Conservation (phyloP, 768 basidiomycete species). For the Tylopilus sp. region DNA sequence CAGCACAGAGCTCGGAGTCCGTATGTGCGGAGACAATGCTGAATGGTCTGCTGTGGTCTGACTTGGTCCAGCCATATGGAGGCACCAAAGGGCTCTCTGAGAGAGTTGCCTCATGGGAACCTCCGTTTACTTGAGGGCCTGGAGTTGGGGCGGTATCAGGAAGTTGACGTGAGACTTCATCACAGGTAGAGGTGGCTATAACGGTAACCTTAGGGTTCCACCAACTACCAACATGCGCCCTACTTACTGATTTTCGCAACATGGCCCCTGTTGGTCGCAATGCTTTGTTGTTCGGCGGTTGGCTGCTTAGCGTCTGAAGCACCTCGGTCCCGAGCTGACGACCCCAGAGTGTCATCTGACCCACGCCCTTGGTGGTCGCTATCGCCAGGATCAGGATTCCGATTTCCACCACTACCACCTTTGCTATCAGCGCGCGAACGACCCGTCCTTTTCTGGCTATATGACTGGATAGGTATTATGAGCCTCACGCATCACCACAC, state of each 20-base stretch:
- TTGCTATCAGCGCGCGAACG: slow-evolving; percentile 50
- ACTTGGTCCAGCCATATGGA: slow-evolving; percentile 17
- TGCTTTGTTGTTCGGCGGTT: slow-evolving; percentile 28
- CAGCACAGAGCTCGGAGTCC: slow-evolving; percentile 48
- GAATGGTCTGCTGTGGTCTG: slow-evolving; percentile 31
- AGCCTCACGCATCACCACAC: slow-evolving; percentile 7
- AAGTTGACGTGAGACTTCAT: slow-evolving; percentile 16
- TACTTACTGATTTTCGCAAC: slow-evolving; percentile 29
- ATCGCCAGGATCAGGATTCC: slow-evolving; percentile 33
- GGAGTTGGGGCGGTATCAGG: slow-evolving; percentile 10
- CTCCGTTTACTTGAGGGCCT: slow-evolving; percentile 11
- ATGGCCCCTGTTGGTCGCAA: slow-evolving; percentile 18
- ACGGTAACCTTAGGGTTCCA: slow-evolving; percentile 24
- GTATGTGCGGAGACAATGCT: slow-evolving; percentile 48
- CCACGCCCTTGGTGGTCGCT: slow-evolving; percentile 35
- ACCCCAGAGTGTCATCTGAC: slow-evolving; percentile 33
- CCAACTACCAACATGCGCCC: slow-evolving; percentile 10
- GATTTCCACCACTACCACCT: slow-evolving; percentile 40
- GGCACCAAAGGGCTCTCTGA: slow-evolving; percentile 27
- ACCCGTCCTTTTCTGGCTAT: slow-evolving; percentile 68
- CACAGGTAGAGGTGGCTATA: slow-evolving; percentile 21
- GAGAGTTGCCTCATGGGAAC: slow-evolving; percentile 23
- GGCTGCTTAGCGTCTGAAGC: slow-evolving; percentile 60
- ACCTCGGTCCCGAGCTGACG: slow-evolving; percentile 51
- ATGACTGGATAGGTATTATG: slow-evolving; percentile 48